Evolutionary conservation across 2,329 filamentous ascomycete genomes (phyloP).

Genomic region (Rhynchosporium agropyri): DNA sequence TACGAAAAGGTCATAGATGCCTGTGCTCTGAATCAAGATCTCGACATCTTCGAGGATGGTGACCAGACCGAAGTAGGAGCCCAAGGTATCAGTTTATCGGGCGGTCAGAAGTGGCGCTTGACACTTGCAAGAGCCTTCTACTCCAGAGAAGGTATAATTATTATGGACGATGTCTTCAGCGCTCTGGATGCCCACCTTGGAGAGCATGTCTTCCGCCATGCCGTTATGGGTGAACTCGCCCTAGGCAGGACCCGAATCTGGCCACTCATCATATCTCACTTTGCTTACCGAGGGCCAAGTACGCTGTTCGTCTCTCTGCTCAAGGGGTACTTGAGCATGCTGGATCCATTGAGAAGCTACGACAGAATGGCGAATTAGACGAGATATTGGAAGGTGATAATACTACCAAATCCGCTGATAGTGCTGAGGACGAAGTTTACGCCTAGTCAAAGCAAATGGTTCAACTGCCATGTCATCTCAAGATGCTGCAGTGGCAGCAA

Average conservation of each 20-base stretch:
- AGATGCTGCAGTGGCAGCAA: constrained; percentile 8
- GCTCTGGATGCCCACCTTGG: constrained; percentile 78
- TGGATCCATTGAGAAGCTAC: constrained; percentile 21
- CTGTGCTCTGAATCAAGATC: constrained; percentile 73
- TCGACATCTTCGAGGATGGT: constrained; percentile 73
- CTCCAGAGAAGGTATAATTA: constrained; percentile 71
- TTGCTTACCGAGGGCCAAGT: constrained; percentile 69
- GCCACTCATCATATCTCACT: constrained; percentile 79
- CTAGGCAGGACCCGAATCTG: constrained; percentile 72
- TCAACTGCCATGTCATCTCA: constrained; percentile 2
- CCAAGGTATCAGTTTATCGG: constrained; percentile 77
- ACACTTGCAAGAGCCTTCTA: constrained; percentile 78
- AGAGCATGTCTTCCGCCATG: constrained; percentile 74
- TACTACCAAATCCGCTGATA: constrained; percentile 41
- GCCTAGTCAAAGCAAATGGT: constrained; percentile 46
- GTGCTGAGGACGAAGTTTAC: constrained; percentile 51
- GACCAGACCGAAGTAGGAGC: constrained; percentile 79
- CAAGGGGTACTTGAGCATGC: constrained; percentile 24
- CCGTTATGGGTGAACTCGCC: constrained; percentile 69
- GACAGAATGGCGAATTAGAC: constrained; percentile 17
- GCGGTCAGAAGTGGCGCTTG: constrained; percentile 69
- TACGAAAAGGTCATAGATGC: constrained; percentile 70
- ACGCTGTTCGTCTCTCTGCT: constrained; percentile 61
- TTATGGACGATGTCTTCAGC: constrained; percentile 84
- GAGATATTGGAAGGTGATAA: constrained; percentile 46